phyloP scores from a whole-genome alignment of 345 rosid genomes.

The Corymbia maculata region DNA sequence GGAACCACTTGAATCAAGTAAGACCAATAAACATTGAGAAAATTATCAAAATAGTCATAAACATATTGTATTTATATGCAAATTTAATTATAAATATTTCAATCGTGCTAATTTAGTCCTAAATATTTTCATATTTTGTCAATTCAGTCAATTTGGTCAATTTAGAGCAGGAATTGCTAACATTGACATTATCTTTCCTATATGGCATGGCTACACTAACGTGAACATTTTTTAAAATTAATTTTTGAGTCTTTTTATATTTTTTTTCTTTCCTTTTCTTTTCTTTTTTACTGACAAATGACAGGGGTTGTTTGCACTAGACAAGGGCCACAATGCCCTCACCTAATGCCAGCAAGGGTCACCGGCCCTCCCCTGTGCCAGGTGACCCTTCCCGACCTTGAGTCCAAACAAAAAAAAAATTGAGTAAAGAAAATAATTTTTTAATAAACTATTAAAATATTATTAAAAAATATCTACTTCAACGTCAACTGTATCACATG shows the following conservation, averaged over 20 bases:
- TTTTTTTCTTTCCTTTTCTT: too few relatives aligned
- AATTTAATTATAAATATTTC: fast-evolving
- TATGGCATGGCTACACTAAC: fast-evolving
- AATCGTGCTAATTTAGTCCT: fast-evolving
- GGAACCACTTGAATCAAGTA: not conserved
- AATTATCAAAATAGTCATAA: not conserved
- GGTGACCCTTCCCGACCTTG: fast-evolving
- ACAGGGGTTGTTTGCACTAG: not conserved
- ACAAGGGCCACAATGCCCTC: fast-evolving
- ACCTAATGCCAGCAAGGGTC: not conserved
- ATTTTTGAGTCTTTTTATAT: too few relatives aligned
- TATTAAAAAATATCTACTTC: too few relatives aligned
- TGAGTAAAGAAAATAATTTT: too few relatives aligned
- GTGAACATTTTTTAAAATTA: too few relatives aligned
- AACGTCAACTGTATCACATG: too few relatives aligned
- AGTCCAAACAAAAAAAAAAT: not conserved
- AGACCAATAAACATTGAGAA: not conserved
- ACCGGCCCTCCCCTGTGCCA: not conserved
- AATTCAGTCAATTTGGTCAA: not conserved
- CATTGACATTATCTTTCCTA: too few relatives aligned
- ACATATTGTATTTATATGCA: fast-evolving
- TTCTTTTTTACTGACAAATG: fast-evolving
- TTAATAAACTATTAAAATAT: fast-evolving
- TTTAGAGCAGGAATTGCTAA: too few relatives aligned
- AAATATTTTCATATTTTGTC: too few relatives aligned